Percentiles rank a stretch among this genome's conserved stretches.
phyloP scores from a whole-genome alignment of 1,139 yeast genomes.

The Geotrichum histeridarum region DNA sequence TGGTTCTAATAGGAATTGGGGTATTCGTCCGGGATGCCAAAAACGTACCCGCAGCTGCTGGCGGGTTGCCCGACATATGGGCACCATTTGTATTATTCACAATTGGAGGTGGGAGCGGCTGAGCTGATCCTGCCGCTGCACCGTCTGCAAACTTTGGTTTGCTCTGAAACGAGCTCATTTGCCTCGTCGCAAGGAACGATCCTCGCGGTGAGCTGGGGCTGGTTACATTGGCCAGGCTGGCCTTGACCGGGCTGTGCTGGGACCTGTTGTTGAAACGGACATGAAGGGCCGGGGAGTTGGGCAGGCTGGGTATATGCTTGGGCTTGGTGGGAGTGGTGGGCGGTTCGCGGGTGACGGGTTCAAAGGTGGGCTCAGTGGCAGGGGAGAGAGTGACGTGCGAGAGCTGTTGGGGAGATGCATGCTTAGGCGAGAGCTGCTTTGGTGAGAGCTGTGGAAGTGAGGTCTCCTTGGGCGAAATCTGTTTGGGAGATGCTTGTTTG shows the following conservation, averaged over 20 bases:
- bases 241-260: no score
- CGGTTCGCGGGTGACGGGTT: not conserved
- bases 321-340: not conserved
- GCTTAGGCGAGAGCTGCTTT: no score
- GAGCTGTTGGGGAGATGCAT: no score
- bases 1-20: not conserved
- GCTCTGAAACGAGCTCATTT: not conserved
- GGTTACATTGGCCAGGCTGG: not conserved
- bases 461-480: no score
- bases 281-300: no score
- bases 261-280: no score
- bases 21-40: constrained; percentile 8
- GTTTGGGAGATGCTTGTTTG: no score
- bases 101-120: not conserved
- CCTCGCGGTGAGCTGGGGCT: not conserved
- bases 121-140: not conserved
- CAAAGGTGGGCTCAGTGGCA: no score
- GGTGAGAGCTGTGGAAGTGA: no score
- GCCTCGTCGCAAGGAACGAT: not conserved
- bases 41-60: constrained; percentile 13
- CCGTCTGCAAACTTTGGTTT: not conserved
- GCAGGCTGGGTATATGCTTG: not conserved
- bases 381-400: no score
- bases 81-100: not conserved
- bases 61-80: not conserved